Base-by-base conservation (phyloP, 2,329 filamentous ascomycete genomes). In the Ceratocystis eucalypticola region DNA sequence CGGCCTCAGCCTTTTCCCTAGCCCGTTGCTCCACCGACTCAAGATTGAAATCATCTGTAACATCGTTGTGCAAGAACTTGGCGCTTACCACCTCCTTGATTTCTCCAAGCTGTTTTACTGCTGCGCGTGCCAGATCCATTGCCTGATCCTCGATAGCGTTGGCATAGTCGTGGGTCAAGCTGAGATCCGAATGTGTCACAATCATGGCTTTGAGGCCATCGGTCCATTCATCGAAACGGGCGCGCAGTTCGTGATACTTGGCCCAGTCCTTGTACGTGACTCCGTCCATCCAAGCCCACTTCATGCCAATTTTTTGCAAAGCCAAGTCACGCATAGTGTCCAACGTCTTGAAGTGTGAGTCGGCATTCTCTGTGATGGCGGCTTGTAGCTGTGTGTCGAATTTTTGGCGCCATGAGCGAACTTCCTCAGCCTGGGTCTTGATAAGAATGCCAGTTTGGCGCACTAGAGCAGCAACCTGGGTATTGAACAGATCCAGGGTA, bases 261-360 rank as follows among this genome's bases (percentile, higher is more conserved):
- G 88, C 85, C 94, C 94, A 99, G 74, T 99, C 91, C 75, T 95
- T 92, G 80, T 99, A 96, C 1, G 93, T 96, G 69, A 99, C 84
- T 41, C 91, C 91, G 67, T 97, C 91, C 77, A 91, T 94, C 87
- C 90, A 96, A 12, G 93, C 91, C 92, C 94, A 99, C 72, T 84
- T 84, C 85, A 95, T 93, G 66, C 92, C 92, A 65, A 96, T 91
- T 74, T 95, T 90, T 74, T 96, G 90, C 44, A 96, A 81, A 5
- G 91, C 90, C 45, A 96, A 80, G 71, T 92, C 88, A 53, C 89
- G 85, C 68, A 94, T 92, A 72, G 85, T 84, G 69, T 93, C 88
- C 41, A 96, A 82, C 17, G 95, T 90, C 72, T 87, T 83, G 65
- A 96, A 84, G 59, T 93, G 93, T 50, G 87, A 87, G 71, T 89